A percentile compares a stretch with the other conserved stretches of the same genome.
phyloP scores from a whole-genome alignment of 2,329 filamentous ascomycete species.

The Neopestalotiopsis sp. region DNA sequence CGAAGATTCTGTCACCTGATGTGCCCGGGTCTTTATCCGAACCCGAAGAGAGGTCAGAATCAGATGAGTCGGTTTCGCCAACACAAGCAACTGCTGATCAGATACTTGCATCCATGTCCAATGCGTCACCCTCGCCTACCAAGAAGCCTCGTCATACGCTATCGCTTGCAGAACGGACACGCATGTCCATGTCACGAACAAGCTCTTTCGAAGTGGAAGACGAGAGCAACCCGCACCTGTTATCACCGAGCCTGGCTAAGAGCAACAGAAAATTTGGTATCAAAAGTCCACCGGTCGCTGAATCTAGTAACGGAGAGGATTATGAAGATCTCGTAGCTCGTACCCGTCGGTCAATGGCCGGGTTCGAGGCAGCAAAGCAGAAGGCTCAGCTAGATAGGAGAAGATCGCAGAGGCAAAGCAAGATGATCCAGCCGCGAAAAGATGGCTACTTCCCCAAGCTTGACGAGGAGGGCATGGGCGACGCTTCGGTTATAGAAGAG shows the following conservation, averaged over 20 bases:
- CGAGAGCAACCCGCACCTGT: slow-evolving; percentile 25
- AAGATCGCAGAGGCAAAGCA: slow-evolving; percentile 54
- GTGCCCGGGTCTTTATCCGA: neutral
- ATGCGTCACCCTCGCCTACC: slow-evolving; percentile 60
- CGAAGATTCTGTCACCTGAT: neutral
- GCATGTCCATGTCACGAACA: slow-evolving; percentile 74
- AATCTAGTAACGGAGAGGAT: slow-evolving; percentile 34
- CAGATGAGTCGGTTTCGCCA: slow-evolving; percentile 39
- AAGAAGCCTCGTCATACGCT: slow-evolving; percentile 62
- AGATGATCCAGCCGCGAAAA: slow-evolving; percentile 41
- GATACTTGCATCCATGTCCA: slow-evolving; percentile 60
- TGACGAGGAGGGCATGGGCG: slow-evolving; percentile 35
- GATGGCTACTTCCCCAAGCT: slow-evolving; percentile 53
- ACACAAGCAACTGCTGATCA: slow-evolving; percentile 59
- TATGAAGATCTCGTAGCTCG: slow-evolving; percentile 60
- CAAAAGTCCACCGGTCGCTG: neutral
- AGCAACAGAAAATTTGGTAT: slow-evolving; percentile 28
- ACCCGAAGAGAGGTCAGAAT: neutral
- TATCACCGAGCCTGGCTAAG: slow-evolving; percentile 14
- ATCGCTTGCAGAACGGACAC: slow-evolving; percentile 78
- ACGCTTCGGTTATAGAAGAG: slow-evolving; percentile 64
- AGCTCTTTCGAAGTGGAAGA: slow-evolving; percentile 40
- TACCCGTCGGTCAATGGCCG: slow-evolving; percentile 66
- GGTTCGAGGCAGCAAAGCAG: slow-evolving; percentile 64
- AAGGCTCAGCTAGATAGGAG: slow-evolving; percentile 64